Evolutionary conservation across 2,329 filamentous ascomycete genomes (phyloP).

Genomic region (Periconia sp.): DNA sequence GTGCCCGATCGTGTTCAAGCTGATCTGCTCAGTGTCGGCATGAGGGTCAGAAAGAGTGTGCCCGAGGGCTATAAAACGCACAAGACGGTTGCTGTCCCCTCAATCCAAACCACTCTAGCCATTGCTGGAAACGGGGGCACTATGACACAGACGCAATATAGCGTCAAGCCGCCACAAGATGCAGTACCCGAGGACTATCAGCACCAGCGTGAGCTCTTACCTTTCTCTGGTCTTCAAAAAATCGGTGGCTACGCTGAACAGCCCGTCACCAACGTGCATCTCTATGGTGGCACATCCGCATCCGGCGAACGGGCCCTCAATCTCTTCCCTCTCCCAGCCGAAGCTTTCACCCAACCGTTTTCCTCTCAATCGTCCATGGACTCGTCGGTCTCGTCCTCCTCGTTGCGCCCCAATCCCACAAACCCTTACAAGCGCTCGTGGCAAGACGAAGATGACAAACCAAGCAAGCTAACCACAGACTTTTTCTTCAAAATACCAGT

Average conservation of each 20-base stretch:
- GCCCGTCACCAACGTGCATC: constrained; percentile 43
- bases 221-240: constrained; percentile 80
- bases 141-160: constrained; percentile 16
- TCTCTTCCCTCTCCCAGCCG: constrained; percentile 33
- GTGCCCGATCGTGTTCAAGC: constrained; percentile 72
- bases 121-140: constrained; percentile 16
- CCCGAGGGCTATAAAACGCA: constrained; percentile 91
- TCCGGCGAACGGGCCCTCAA: constrained; percentile 29
- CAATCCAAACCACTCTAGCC: constrained; percentile 29
- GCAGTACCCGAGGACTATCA: constrained; percentile 22
- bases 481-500: constrained; percentile 30
- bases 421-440: constrained; percentile 48
- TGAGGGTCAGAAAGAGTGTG: constrained; percentile 91
- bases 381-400: constrained; percentile 29
- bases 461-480: constrained; percentile 19
- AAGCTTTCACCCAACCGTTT: constrained; percentile 38
- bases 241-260: constrained; percentile 69
- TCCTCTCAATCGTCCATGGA: constrained; percentile 32
- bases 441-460: constrained; percentile 40
- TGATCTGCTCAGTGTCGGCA: constrained; percentile 86
- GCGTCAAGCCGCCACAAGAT: constrained; percentile 25
- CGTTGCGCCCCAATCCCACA: constrained; percentile 20
- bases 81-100: constrained; percentile 33
- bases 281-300: constrained; percentile 43
- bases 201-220: constrained; percentile 64